Percentiles rank a stretch among this genome's conserved stretches.
These are phyloP conservation scores for Quercus berberidifolia DNA, from an alignment of 306 rosid genomes.

Conservation along the genomic window DNA sequence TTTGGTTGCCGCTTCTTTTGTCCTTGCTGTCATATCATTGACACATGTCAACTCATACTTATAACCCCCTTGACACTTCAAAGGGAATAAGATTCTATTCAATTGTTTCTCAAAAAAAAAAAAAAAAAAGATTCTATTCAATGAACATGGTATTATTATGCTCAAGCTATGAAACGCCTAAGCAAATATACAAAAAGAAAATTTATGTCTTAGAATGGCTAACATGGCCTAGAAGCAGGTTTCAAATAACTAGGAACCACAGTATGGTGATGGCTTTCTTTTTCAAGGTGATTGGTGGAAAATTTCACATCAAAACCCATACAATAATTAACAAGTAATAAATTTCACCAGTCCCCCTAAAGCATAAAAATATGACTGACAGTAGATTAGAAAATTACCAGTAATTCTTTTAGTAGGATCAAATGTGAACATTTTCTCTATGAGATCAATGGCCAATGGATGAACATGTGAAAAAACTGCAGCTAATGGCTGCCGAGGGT, in stretches of 20 bases:
- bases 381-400: slow-evolving; percentile 47
- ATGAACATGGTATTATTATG: background rate
- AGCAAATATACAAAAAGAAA: too few species aligned
- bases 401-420: slow-evolving; percentile 90
- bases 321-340: background rate
- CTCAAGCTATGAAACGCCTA: background rate
- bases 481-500: slow-evolving; percentile 76
- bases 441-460: slow-evolving; percentile 80
- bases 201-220: background rate
- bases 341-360: background rate
- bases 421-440: slow-evolving; percentile 88
- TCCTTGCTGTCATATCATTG: background rate
- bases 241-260: background rate
- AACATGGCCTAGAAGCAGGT: background rate
- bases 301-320: background rate
- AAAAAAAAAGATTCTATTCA: background rate
- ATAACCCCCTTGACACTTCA: background rate
- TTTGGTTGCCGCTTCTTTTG: too few species aligned
- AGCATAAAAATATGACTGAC: slow-evolving; percentile 3
- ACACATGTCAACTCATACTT: background rate
- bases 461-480: slow-evolving; percentile 79
- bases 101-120: background rate
- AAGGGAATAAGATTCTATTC: background rate
- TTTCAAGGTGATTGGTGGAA: background rate
- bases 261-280: background rate